Base-by-base conservation (phyloP, 495 filamentous ascomycete species). In the Aspergillus baeticus region DNA sequence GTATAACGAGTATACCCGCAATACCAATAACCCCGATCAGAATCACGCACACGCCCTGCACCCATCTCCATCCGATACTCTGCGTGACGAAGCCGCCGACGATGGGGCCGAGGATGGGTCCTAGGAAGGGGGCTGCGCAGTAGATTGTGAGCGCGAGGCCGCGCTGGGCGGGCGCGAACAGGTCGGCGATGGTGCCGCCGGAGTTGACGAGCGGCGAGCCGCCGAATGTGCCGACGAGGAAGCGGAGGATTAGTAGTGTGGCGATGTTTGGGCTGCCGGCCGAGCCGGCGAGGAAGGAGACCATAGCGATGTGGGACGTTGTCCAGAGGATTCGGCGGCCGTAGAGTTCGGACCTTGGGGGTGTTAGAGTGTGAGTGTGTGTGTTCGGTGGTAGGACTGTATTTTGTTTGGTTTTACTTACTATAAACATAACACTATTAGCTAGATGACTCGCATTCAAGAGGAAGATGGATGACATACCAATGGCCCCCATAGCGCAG, bases 141-240 rank as follows among this genome's bases (percentile, higher is more conserved):
- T 88, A 91, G 44, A 89, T 50, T 53, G 78, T 78, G 58, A 80
- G 76, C 0, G 87, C 88, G 10, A 86, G 57, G 39, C 88, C 88
- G 59, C 88, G 73, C 61, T 90, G 70, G 51, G 67, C 72, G 5
- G 82, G 81, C 10, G 73, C 62, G 60, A 90, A 91, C 78, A 90
- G 86, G 58, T 92, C 87, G 21, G 87, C 84, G 59, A 90, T 88
- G 35, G 89, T 83, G 62, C 87, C 87, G 53, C 87, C 87, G n/a
- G 84, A 76, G 66, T 90, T 91, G 22, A 86, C 88, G 52, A 91
- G 61, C 22, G 87, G 82, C 1, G 86, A 87, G 4, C 84, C 84
- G 31, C 89, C 89, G 67, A 91, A 89, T 13, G 87, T 77, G 45
- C 89, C 87, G 23, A 85, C 87, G 50, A 92, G 85, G 78, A 92